These are phyloP conservation scores for Linanthus parryae DNA, from an alignment of 148 eudicot species.

Conservation along the genomic window DNA sequence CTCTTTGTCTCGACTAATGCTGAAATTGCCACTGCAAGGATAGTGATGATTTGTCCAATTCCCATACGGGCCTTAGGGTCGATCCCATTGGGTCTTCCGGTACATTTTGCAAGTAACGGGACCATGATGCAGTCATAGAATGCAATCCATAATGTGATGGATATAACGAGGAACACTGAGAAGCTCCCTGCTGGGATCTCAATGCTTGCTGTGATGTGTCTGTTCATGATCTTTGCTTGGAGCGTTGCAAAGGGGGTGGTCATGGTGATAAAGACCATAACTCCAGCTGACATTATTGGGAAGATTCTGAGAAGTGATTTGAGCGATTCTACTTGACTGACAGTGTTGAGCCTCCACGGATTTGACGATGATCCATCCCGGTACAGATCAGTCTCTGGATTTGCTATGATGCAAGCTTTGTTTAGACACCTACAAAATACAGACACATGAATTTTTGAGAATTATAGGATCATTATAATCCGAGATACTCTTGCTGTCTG, in stretches of 20 bases:
- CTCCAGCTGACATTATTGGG: conserved; percentile 10
- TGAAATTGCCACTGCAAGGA: conserved; percentile 5
- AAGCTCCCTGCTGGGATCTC: conserved; percentile 30
- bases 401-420: conserved; percentile 7
- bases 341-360: conserved; percentile 1
- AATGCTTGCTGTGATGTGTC: conserved; percentile 10
- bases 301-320: conserved; percentile 7
- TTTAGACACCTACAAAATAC: conserved; percentile 10
- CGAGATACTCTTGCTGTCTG: too few relatives aligned
- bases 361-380: conserved; percentile 7
- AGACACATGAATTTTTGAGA: not conserved
- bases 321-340: conserved; percentile 9
- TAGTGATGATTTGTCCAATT: conserved; percentile 1
- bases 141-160: conserved; percentile 24
- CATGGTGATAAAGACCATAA: conserved; percentile 2
- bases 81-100: conserved; percentile 1
- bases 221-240: conserved; percentile 15
- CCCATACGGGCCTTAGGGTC: conserved; percentile 12
- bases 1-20: conserved; percentile 22
- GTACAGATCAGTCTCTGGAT: not conserved
- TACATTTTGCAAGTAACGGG: conserved; percentile 18
- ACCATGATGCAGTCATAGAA: conserved; percentile 30
- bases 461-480: not conserved
- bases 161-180: conserved; percentile 12
- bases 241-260: conserved; percentile 10